Evolutionary conservation across 2,329 filamentous ascomycete genomes (phyloP).

Genomic region (Rhytidhysteron rufulum): DNA sequence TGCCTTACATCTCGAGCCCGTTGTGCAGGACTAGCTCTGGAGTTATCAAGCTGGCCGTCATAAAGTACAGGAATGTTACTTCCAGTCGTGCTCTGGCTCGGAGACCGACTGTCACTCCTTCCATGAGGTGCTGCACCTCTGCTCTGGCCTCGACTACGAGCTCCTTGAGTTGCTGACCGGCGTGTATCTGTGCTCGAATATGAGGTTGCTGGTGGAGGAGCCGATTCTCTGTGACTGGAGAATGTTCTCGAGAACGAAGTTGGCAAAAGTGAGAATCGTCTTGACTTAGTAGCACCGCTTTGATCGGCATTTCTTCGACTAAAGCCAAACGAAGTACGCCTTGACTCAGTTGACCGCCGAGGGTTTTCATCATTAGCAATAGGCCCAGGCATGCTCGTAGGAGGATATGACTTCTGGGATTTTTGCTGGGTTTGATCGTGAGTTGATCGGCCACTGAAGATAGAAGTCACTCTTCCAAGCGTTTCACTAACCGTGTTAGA

Average conservation of each 20-base stretch:
- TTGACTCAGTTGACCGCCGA: conserved; percentile 47
- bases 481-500: conserved; percentile 65
- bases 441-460: conserved; percentile 61
- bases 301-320: conserved; percentile 43
- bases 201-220: conserved; percentile 23
- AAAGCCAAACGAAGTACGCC: conserved; percentile 49
- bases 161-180: conserved; percentile 24
- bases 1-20: conserved; percentile 14
- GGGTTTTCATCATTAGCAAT: conserved; percentile 58
- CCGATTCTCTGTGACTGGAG: conserved; percentile 35
- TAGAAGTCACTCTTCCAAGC: conserved; percentile 74
- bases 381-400: conserved; percentile 81
- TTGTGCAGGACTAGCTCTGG: conserved; percentile 13
- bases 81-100: conserved; percentile 43
- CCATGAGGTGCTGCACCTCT: conserved; percentile 40
- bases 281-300: conserved; percentile 36
- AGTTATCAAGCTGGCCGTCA: conserved; percentile 34
- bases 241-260: conserved; percentile 45
- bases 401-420: conserved; percentile 73
- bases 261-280: conserved; percentile 50
- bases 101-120: conserved; percentile 39
- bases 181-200: conserved; percentile 31
- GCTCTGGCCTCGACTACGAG: conserved; percentile 30
- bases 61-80: conserved; percentile 42
- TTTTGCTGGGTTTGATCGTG: conserved; percentile 54